Conservation (phyloP, 495 filamentous ascomycete genomes). For the Barbatosphaeria neglecta region DNA sequence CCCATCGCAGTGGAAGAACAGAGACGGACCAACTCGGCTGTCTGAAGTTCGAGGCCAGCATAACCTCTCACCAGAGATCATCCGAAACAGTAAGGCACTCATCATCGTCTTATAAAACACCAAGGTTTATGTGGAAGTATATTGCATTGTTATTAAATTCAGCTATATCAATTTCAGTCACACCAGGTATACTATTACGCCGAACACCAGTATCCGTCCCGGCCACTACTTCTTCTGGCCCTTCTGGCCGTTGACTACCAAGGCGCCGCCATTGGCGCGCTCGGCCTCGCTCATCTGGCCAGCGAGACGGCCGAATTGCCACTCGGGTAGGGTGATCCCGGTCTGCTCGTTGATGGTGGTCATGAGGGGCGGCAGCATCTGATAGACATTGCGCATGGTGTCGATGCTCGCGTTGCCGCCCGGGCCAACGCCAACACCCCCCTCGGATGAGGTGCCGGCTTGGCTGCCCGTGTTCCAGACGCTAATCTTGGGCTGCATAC, state of each 20-base stretch:
- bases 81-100: too few species aligned
- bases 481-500: slow-evolving; percentile 76
- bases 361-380: slow-evolving; percentile 67
- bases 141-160: too few species aligned
- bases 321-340: slow-evolving; percentile 60
- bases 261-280: slow-evolving; percentile 1
- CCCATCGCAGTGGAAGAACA: too few species aligned
- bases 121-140: too few species aligned
- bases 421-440: slow-evolving; percentile 9
- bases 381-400: slow-evolving; percentile 49
- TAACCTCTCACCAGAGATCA: too few species aligned
- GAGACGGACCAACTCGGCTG: too few species aligned
- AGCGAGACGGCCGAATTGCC: slow-evolving; percentile 47
- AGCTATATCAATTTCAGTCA: too few species aligned
- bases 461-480: slow-evolving; percentile 69
- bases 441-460: slow-evolving; percentile 17
- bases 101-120: too few species aligned
- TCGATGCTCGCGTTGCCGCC: slow-evolving; percentile 21
- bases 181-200: too few species aligned
- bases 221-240: too few species aligned
- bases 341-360: slow-evolving; percentile 77
- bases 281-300: slow-evolving; percentile 14
- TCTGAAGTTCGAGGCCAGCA: too few species aligned
- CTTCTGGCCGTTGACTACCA: neutral
- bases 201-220: too few species aligned